Evolutionary conservation across 352 stramenopile genomes (phyloP).

Genomic region (Phytophthora capsici): DNA sequence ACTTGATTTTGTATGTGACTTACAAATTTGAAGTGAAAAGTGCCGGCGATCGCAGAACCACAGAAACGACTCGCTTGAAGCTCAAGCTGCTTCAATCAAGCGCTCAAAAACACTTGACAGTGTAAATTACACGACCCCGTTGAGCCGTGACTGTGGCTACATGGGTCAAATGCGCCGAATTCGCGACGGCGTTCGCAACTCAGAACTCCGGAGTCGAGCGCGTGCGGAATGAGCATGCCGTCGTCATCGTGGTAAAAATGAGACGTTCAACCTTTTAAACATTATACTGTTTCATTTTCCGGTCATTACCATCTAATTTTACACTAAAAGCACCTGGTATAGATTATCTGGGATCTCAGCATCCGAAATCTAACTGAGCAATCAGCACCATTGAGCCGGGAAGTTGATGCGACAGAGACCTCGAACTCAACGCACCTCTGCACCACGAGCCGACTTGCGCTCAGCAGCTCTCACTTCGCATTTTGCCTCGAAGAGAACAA

Average conservation of each 20-base stretch:
- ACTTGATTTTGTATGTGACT: neutral
- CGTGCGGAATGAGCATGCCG: conserved; percentile 9
- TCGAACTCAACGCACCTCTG: conserved; percentile 11
- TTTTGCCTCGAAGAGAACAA: conserved; percentile 31
- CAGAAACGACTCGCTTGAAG: conserved; percentile 21
- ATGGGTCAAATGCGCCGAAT: neutral
- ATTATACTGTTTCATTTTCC: neutral
- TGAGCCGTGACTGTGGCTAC: neutral
- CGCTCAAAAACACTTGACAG: neutral
- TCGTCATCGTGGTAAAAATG: conserved; percentile 15
- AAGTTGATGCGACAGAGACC: conserved; percentile 27
- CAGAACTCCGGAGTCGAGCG: neutral
- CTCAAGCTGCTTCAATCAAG: neutral
- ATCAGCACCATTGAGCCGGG: conserved; percentile 29
- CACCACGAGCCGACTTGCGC: conserved; percentile 25
- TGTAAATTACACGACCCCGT: neutral
- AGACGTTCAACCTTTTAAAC: neutral
- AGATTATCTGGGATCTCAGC: neutral
- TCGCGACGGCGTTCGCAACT: neutral
- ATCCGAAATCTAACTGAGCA: conserved; percentile 10
- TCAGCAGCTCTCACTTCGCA: conserved; percentile 24
- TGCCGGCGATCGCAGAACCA: conserved; percentile 12
- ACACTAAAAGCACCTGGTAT: neutral
- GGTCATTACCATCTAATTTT: neutral
- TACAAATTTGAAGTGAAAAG: conserved; percentile 4